These are phyloP conservation scores for Aeschynomene evenia DNA, from an alignment of 306 rosid genomes.

Conservation along the genomic window DNA sequence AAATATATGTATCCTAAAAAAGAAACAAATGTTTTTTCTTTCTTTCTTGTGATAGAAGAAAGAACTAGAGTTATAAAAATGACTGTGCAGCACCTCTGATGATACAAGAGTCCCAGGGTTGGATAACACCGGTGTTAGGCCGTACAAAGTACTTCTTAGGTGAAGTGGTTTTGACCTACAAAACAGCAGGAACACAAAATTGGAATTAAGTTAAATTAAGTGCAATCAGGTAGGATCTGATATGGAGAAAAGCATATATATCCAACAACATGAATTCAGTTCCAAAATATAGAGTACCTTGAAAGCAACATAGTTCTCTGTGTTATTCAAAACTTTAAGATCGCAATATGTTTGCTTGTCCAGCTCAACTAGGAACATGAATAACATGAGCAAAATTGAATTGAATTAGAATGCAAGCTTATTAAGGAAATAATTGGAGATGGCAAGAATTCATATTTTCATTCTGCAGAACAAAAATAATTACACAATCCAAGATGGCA, in stretches of 20 bases:
- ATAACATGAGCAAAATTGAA: slow-evolving; percentile 26
- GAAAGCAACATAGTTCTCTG: slow-evolving; percentile 78
- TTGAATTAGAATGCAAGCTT: slow-evolving; percentile 12
- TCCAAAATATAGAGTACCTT: slow-evolving; percentile 52
- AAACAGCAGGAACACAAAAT: slow-evolving; percentile 20
- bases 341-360: slow-evolving; percentile 87
- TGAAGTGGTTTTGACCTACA: slow-evolving; percentile 97
- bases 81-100: slow-evolving; percentile 66
- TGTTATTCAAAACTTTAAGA: slow-evolving; percentile 76
- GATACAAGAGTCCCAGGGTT: slow-evolving; percentile 79
- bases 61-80: background rate
- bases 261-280: background rate
- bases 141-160: slow-evolving; percentile 97
- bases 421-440: background rate
- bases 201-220: background rate
- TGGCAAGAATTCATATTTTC: background rate
- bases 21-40: background rate
- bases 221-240: background rate
- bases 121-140: slow-evolving; percentile 85
- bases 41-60: background rate
- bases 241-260: slow-evolving; percentile 9
- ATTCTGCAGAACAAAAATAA: background rate
- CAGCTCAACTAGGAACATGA: slow-evolving; percentile 70
- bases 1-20: background rate
- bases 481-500: background rate